phyloP scores from a whole-genome alignment of 208 protist genomes.

The Angomonas desouzai region DNA sequence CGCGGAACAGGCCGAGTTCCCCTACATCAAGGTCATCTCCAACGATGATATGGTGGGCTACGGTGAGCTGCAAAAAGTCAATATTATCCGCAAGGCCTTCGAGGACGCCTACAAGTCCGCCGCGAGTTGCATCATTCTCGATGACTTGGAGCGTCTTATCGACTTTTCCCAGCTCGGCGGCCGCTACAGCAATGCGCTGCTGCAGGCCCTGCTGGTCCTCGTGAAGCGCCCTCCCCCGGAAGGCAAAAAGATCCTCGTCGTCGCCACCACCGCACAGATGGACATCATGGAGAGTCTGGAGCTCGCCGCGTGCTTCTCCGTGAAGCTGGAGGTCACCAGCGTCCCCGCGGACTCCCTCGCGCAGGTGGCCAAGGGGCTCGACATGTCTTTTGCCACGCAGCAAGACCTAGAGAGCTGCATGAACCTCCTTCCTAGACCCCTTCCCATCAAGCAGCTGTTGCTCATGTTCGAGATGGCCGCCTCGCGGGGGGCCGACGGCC shows the following conservation, averaged over 20 bases:
- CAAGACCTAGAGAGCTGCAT: slow-evolving; percentile 28
- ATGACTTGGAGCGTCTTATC: slow-evolving; percentile 96
- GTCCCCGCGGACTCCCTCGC: slow-evolving; percentile 38
- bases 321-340: slow-evolving; percentile 62
- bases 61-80: slow-evolving; percentile 84
- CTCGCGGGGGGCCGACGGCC: slow-evolving; percentile 25
- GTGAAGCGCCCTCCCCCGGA: slow-evolving; percentile 92
- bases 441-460: slow-evolving; percentile 83
- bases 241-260: slow-evolving; percentile 92
- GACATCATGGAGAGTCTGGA: slow-evolving; percentile 91
- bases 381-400: slow-evolving; percentile 35
- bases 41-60: slow-evolving; percentile 92
- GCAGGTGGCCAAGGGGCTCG: slow-evolving; percentile 35
- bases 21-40: slow-evolving; percentile 97
- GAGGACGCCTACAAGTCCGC: slow-evolving; percentile 98
- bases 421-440: slow-evolving; percentile 21
- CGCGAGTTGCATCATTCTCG: slow-evolving; percentile 95
- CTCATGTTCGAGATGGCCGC: slow-evolving; percentile 80
- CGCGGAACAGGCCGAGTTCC: slow-evolving; percentile 88
- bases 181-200: slow-evolving; percentile 97
- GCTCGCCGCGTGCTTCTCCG: slow-evolving; percentile 87
- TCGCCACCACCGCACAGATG: slow-evolving; percentile 92
- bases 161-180: slow-evolving; percentile 97
- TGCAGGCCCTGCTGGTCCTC: slow-evolving; percentile 96
- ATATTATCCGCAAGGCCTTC: slow-evolving; percentile 96